A percentile compares a stretch with the other conserved stretches of the same genome.
phyloP scores from a whole-genome alignment of 805 yeast genomes.

The Candida koratica region DNA sequence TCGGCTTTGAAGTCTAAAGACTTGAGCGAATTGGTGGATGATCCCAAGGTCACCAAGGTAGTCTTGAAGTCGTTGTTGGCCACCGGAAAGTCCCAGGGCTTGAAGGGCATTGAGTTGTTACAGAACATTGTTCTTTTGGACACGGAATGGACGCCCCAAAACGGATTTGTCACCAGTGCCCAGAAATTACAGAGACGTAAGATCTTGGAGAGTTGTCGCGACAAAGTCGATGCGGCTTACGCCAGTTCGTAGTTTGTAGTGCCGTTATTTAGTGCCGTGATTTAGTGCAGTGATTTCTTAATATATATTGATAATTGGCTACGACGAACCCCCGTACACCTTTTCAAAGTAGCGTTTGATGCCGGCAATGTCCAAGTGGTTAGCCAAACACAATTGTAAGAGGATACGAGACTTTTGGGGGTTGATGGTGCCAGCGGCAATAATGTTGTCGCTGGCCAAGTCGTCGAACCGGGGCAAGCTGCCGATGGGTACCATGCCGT shows the following conservation, averaged over 20 bases:
- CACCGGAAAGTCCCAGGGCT: conserved; percentile 79
- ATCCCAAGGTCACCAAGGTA: conserved; percentile 51
- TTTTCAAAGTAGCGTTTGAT: conserved; percentile 46
- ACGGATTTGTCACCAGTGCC: conserved; percentile 90
- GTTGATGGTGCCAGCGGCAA: conserved; percentile 63
- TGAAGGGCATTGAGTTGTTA: conserved; percentile 80
- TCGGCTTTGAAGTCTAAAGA: conserved; percentile 42
- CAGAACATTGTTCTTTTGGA: conserved; percentile 74
- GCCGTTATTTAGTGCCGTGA: no score
- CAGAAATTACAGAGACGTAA: conserved; percentile 93
- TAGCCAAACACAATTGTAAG: conserved; percentile 51
- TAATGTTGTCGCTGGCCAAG: conserved; percentile 31
- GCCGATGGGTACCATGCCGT: conserved; percentile 64
- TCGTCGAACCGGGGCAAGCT: conserved; percentile 28
- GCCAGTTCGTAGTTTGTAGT: conserved; percentile 3
- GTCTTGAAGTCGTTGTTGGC: conserved; percentile 57
- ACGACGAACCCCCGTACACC: conserved; percentile 48
- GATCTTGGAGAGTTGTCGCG: conserved; percentile 67
- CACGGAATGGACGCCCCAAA: conserved; percentile 97
- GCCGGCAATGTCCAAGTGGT: conserved; percentile 33
- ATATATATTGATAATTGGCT: no score
- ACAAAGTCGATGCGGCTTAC: conserved; percentile 66
- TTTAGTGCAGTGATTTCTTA: no score
- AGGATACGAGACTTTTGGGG: conserved; percentile 62
- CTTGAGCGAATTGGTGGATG: conserved; percentile 48